Percentiles rank a stretch among this genome's conserved stretches.
phyloP scores from a whole-genome alignment of 805 yeast genomes.

The Clavispora phyllophila region DNA sequence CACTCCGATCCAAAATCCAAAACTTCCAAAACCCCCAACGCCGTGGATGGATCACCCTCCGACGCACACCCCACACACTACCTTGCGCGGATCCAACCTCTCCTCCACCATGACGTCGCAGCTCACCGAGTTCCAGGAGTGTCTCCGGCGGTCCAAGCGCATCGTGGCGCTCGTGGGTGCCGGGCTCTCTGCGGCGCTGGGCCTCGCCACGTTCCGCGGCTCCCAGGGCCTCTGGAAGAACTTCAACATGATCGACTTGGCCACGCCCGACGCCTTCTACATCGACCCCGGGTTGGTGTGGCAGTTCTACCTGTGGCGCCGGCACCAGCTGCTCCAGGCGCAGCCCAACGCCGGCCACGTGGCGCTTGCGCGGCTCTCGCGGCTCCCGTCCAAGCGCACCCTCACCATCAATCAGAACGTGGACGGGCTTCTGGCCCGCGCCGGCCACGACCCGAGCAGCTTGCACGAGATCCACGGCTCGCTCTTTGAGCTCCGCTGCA shows the following conservation, averaged over 20 bases:
- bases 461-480: conserved; percentile 77
- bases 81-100: too few species aligned
- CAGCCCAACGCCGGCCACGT: conserved; percentile 70
- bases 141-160: conserved; percentile 40
- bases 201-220: conserved; percentile 70
- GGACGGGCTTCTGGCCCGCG: conserved; percentile 67
- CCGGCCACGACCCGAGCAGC: conserved; percentile 51
- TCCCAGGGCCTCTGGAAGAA: conserved; percentile 73
- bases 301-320: conserved; percentile 76
- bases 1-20: too few species aligned
- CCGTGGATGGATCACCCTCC: too few species aligned
- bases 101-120: conserved; percentile 23
- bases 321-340: conserved; percentile 61
- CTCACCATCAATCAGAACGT: conserved; percentile 79
- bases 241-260: conserved; percentile 74
- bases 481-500: conserved; percentile 67
- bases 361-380: conserved; percentile 61
- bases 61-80: too few species aligned
- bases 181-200: conserved; percentile 75
- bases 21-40: too few species aligned
- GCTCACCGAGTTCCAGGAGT: conserved; percentile 45
- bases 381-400: conserved; percentile 26
- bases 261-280: conserved; percentile 88
- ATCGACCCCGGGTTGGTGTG: conserved; percentile 82
- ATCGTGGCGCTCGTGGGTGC: conserved; percentile 74